A percentile compares a stretch with the other conserved stretches of the same genome.
Conservation (phyloP, 441 rosid genomes). For the Flueggea neowawraea region DNA sequence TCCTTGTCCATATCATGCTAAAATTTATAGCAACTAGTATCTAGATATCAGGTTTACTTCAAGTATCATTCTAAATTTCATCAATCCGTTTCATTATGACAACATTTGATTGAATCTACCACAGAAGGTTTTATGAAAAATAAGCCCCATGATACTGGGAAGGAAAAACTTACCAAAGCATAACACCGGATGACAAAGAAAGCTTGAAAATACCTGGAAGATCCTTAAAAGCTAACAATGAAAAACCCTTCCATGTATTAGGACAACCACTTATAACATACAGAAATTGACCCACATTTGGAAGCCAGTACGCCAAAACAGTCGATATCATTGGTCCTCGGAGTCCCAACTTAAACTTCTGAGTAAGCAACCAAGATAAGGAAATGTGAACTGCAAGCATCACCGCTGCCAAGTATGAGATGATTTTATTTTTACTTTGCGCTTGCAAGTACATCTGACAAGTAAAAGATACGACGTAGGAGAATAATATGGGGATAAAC, state of each 20-base stretch:
- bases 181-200: slow-evolving; percentile 55
- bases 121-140: no score
- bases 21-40: no score
- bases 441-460: slow-evolving; percentile 87
- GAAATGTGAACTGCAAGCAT: slow-evolving; percentile 38
- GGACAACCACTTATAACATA: slow-evolving; percentile 57
- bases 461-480: slow-evolving; percentile 45
- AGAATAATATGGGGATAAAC: slow-evolving; percentile 44
- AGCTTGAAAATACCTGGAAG: slow-evolving; percentile 45
- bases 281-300: slow-evolving; percentile 60
- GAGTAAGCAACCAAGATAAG: slow-evolving; percentile 65
- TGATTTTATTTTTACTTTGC: slow-evolving; percentile 72
- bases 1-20: no score
- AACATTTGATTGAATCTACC: no score
- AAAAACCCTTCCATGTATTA: slow-evolving; percentile 76
- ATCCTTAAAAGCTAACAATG: slow-evolving; percentile 41
- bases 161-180: slow-evolving; percentile 47
- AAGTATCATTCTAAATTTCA: no score
- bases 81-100: no score
- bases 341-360: slow-evolving; percentile 47
- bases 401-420: slow-evolving; percentile 55
- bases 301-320: slow-evolving; percentile 62
- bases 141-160: no score
- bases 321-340: slow-evolving; percentile 61
- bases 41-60: no score